phyloP scores from a whole-genome alignment of 768 basidiomycete genomes.

The Galerina marginata region DNA sequence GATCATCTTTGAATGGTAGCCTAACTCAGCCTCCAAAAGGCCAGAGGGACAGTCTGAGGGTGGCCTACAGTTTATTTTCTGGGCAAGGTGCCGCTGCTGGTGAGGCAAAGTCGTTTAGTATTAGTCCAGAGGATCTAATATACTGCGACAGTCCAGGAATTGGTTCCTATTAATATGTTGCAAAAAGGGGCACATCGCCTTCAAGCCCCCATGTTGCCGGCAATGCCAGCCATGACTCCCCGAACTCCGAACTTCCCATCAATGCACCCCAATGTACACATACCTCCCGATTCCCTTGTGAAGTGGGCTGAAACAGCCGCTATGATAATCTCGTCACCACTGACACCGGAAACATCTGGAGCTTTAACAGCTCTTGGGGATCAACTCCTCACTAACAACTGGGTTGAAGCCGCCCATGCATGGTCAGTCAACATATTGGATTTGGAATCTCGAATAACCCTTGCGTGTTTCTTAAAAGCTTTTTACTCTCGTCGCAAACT shows the following conservation, averaged over 20 bases:
- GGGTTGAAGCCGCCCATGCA: constrained; percentile 86
- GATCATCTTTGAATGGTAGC: background rate
- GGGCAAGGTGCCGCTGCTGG: constrained; percentile 82
- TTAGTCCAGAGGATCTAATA: background rate
- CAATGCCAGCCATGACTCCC: constrained; percentile 52
- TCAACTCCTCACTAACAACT: constrained; percentile 70
- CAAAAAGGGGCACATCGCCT: constrained; percentile 45
- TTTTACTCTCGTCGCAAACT: constrained; percentile 85
- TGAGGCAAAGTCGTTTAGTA: constrained; percentile 39
- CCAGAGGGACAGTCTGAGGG: constrained; percentile 70
- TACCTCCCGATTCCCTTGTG: constrained; percentile 67
- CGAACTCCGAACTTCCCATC: constrained; percentile 67
- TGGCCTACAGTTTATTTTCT: constrained; percentile 83
- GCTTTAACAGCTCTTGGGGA: constrained; percentile 88
- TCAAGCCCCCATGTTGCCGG: constrained; percentile 33
- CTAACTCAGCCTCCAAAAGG: constrained; percentile 4
- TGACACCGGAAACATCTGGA: constrained; percentile 68
- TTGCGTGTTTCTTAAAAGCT: constrained; percentile 49
- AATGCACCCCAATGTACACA: constrained; percentile 34
- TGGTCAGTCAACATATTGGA: constrained; percentile 67
- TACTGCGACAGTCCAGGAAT: constrained; percentile 66
- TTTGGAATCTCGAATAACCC: background rate
- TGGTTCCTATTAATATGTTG: constrained; percentile 63
- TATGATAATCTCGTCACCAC: constrained; percentile 79
- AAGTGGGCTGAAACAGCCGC: constrained; percentile 89